Evolutionary conservation across 192 early-diverging fungal species (phyloP).

Genomic region (Ambispora gerdemannii): DNA sequence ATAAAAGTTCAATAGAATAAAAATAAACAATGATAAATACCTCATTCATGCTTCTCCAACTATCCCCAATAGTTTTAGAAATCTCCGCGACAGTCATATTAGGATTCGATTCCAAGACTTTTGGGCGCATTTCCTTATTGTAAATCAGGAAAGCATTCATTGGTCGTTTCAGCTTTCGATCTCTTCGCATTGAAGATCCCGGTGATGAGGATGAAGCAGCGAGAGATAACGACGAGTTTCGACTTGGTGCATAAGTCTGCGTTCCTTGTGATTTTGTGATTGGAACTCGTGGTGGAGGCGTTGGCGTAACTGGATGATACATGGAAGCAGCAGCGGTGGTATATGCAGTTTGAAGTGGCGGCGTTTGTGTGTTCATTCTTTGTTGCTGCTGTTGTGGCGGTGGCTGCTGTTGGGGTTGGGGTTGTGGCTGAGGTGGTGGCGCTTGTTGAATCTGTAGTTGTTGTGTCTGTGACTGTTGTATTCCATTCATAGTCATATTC

Average conservation of each 20-base stretch:
- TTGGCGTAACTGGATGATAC: too few relatives aligned
- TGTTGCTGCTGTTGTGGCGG: too few relatives aligned
- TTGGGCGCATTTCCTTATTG: conserved; percentile 57
- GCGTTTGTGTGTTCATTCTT: too few relatives aligned
- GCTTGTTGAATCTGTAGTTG: neutral
- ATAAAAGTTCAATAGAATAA: too few relatives aligned
- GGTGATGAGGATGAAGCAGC: neutral
- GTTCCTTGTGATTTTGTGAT: neutral
- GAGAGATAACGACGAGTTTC: conserved; percentile 24
- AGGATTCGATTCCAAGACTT: conserved; percentile 52
- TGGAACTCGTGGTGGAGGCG: neutral
- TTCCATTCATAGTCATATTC: too few relatives aligned
- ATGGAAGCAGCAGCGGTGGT: neutral
- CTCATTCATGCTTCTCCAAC: conserved; percentile 47
- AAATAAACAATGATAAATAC: conserved; percentile 31
- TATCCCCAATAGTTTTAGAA: conserved; percentile 52
- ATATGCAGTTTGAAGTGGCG: neutral
- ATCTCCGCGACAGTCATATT: conserved; percentile 58
- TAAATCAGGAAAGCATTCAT: conserved; percentile 62
- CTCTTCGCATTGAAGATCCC: conserved; percentile 20
- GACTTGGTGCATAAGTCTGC: conserved; percentile 21
- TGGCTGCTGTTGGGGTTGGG: neutral
- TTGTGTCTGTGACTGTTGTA: neutral
- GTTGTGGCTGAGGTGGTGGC: neutral
- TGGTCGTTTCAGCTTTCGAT: conserved; percentile 53